Conservation (phyloP, 768 basidiomycete species). For the Termitomyces sp. region DNA sequence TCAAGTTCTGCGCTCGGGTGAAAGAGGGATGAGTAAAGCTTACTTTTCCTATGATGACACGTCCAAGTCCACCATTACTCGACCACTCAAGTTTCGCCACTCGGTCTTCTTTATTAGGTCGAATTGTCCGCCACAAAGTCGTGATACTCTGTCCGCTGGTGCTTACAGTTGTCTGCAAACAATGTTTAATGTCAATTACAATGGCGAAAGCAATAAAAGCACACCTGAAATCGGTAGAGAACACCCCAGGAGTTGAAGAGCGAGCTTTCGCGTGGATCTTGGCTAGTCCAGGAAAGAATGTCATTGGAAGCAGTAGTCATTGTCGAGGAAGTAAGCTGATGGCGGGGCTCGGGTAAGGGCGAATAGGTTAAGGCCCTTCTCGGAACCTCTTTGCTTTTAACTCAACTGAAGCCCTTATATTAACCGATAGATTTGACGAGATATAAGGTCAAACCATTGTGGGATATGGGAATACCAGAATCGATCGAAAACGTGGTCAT, state of each 20-base stretch:
- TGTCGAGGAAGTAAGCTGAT: constrained; percentile 21
- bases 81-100: constrained; percentile 89
- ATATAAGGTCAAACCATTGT: constrained; percentile 21
- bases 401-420: constrained; percentile 48
- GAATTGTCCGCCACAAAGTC: constrained; percentile 77
- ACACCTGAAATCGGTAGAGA: constrained; percentile 76
- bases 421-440: constrained; percentile 50
- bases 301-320: constrained; percentile 61
- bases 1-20: constrained; percentile 19
- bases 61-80: constrained; percentile 76
- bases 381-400: constrained; percentile 23
- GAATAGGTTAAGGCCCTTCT: constrained; percentile 20
- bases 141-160: constrained; percentile 68
- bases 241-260: constrained; percentile 82
- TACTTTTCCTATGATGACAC: constrained; percentile 84
- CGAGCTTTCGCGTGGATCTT: constrained; percentile 79
- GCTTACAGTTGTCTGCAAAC: constrained; percentile 58
- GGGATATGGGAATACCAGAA: constrained; percentile 47
- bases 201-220: constrained; percentile 19
- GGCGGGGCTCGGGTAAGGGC: constrained; percentile 22
- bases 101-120: constrained; percentile 82
- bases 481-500: constrained; percentile 77
- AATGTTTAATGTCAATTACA: constrained; percentile 21
- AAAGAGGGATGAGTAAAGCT: constrained; percentile 12
- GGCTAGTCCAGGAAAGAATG: constrained; percentile 83